A percentile compares a stretch with the other conserved stretches of the same genome.
These are phyloP conservation scores for Talaromyces sp. DNA, from an alignment of 2,329 filamentous ascomycete species.

Conservation along the genomic window DNA sequence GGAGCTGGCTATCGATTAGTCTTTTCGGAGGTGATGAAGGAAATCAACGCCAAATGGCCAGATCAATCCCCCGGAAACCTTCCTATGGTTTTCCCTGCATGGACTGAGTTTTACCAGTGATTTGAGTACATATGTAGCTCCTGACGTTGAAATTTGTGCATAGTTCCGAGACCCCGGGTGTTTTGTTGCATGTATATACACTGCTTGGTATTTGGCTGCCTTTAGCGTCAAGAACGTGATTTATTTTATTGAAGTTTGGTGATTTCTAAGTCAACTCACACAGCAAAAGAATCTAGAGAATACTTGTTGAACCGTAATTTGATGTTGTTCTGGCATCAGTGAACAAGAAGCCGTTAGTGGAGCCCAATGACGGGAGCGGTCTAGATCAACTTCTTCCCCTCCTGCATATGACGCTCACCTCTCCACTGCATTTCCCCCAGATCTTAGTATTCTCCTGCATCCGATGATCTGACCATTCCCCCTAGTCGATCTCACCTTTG, in stretches of 20 bases:
- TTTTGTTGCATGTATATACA: too few relatives aligned
- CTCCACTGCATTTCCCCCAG: conserved; percentile 13
- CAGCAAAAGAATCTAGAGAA: too few relatives aligned
- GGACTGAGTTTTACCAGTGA: conserved; percentile 49
- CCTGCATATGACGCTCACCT: conserved; percentile 19
- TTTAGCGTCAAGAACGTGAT: too few relatives aligned
- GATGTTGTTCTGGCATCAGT: too few relatives aligned
- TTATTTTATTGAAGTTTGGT: too few relatives aligned
- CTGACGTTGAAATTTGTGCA: too few relatives aligned
- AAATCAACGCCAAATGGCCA: conserved; percentile 56
- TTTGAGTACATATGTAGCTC: neutral
- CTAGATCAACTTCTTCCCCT: conserved; percentile 21
- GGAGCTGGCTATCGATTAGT: conserved; percentile 59
- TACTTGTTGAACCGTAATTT: too few relatives aligned
- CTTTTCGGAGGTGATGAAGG: conserved; percentile 55
- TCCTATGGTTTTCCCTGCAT: conserved; percentile 57
- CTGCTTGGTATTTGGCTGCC: too few relatives aligned
- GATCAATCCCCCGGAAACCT: conserved; percentile 58
- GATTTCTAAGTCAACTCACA: too few relatives aligned
- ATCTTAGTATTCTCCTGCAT: conserved; percentile 3
- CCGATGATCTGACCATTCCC: neutral
- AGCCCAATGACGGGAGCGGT: conserved; percentile 16
- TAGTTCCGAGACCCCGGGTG: too few relatives aligned
- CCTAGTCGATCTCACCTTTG: neutral
- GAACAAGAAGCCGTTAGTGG: conserved; percentile 16